phyloP scores from a whole-genome alignment of 164 flowering plant genomes.

The Hamamelis virginiana region DNA sequence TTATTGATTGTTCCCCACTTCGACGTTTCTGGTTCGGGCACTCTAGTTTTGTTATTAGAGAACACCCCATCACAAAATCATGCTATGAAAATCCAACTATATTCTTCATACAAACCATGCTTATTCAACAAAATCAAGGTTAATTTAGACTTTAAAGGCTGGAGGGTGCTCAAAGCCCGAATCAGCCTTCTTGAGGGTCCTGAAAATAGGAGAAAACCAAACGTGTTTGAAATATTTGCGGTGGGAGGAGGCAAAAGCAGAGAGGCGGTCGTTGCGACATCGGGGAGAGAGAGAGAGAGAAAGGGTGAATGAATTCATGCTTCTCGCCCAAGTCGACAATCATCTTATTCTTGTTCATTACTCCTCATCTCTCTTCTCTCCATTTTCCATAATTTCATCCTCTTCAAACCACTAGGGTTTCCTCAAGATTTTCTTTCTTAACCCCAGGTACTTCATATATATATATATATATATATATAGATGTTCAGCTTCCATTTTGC shows the following conservation, averaged over 20 bases:
- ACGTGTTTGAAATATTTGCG: conserved; percentile 12
- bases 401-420: neutral
- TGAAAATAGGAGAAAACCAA: neutral
- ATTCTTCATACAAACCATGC: neutral
- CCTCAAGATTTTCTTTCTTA: no score
- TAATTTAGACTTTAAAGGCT: neutral
- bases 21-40: no score
- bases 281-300: neutral
- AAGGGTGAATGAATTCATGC: neutral
- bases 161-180: neutral
- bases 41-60: no score
- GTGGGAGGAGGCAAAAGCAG: conserved; percentile 1
- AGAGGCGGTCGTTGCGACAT: neutral
- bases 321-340: neutral
- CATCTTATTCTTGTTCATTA: neutral
- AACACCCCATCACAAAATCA: neutral
- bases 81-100: neutral
- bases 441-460: no score
- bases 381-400: neutral
- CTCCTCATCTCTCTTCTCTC: neutral
- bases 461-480: no score
- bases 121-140: neutral
- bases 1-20: no score
- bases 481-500: no score
- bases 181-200: neutral